Percentiles rank a stretch among this genome's conserved stretches.
phyloP scores from a whole-genome alignment of 148 eudicot species.

The Vaccinium corymbosum region DNA sequence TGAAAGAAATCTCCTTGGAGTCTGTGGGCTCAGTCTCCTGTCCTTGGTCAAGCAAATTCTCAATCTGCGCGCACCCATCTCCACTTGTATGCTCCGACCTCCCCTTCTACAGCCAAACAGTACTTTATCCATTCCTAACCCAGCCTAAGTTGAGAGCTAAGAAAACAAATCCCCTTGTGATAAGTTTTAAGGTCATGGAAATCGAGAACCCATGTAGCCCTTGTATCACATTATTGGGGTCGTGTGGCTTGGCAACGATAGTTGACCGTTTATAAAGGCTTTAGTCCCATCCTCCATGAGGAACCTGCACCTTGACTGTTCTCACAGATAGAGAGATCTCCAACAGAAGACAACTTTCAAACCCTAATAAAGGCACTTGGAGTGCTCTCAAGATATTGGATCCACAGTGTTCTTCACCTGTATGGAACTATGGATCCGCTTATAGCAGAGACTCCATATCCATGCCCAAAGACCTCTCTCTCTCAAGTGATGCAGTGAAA shows the following conservation, averaged over 20 bases:
- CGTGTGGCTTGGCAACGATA: background rate
- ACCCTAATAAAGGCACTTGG: background rate
- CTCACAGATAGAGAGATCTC: background rate
- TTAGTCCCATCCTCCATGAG: background rate
- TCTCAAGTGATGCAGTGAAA: background rate
- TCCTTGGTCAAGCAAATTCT: background rate
- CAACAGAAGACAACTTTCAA: background rate
- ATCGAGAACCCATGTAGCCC: background rate
- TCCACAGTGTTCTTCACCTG: background rate
- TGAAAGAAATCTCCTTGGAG: background rate
- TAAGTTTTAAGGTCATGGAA: background rate
- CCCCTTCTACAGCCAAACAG: background rate
- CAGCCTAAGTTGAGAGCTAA: background rate
- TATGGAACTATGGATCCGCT: background rate
- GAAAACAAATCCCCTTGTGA: background rate
- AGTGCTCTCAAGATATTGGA: background rate
- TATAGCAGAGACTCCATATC: background rate
- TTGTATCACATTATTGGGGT: background rate
- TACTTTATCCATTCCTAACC: background rate
- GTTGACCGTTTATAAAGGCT: background rate
- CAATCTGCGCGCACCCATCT: background rate
- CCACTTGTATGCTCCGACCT: background rate
- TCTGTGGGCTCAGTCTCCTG: background rate
- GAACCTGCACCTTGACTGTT: background rate
- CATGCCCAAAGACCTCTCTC: background rate